Evolutionary conservation across 1,284 basidiomycete species (phyloP).

Genomic region (Cystobasidiaceae sp.): DNA sequence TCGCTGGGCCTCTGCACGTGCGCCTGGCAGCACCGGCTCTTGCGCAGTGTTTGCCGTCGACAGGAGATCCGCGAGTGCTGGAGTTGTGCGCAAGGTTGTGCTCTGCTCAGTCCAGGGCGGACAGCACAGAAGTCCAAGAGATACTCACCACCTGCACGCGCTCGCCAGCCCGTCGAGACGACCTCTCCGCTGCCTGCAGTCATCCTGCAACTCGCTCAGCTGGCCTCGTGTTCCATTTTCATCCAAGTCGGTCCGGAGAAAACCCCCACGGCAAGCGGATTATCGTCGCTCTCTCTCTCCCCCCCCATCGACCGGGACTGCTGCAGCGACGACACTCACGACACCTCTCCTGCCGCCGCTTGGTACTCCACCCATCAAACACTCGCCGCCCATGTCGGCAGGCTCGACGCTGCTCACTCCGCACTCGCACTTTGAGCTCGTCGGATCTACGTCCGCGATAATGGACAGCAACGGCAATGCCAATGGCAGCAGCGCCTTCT

Average conservation of each 20-base stretch:
- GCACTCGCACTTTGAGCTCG: neutral
- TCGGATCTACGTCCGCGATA: neutral
- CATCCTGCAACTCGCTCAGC: neutral
- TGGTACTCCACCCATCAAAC: neutral
- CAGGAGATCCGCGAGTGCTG: no score
- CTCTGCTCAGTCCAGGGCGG: no score
- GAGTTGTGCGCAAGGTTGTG: no score
- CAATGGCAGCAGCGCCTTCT: neutral
- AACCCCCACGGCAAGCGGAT: no score
- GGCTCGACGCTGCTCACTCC: neutral
- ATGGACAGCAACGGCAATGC: neutral
- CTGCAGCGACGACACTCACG: neutral
- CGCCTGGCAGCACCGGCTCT: no score
- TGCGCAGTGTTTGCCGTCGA: no score
- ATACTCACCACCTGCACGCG: conserved; percentile 7
- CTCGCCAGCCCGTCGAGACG: neutral
- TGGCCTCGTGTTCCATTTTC: neutral
- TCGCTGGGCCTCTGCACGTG: no score
- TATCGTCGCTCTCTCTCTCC: neutral
- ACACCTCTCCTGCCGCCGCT: neutral
- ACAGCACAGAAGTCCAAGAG: neutral
- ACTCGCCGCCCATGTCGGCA: neutral
- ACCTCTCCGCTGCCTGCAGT: neutral
- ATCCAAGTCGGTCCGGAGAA: no score
- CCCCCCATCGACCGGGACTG: neutral